phyloP scores from a whole-genome alignment of 75 land plant genomes.

The Cryptomeria japonica region DNA sequence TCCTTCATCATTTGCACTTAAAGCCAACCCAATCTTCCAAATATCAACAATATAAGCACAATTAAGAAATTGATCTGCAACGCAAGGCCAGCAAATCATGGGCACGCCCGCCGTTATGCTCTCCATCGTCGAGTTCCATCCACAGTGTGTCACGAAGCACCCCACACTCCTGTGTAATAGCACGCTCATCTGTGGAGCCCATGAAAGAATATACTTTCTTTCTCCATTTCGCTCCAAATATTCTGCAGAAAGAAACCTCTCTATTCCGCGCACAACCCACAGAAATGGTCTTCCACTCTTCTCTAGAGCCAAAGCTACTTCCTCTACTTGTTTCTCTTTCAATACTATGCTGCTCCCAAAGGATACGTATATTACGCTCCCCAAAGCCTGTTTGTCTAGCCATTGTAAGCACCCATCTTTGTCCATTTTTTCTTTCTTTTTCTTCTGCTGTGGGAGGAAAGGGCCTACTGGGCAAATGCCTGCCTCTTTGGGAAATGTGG shows the following conservation, averaged over 20 bases:
- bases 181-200: constrained; percentile 26
- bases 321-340: not conserved
- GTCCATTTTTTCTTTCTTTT: not conserved
- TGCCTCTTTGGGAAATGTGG: not conserved
- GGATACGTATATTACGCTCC: constrained; percentile 12
- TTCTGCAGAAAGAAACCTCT: not conserved
- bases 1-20: not conserved
- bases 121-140: constrained; percentile 20
- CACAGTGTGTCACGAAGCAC: constrained; percentile 18
- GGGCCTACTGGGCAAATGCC: constrained; percentile 2
- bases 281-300: not conserved
- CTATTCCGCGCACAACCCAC: constrained; percentile 10
- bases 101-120: constrained; percentile 24
- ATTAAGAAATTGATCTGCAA: constrained; percentile 28
- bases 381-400: not conserved
- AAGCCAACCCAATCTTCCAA: constrained; percentile 27
- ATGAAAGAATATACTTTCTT: not conserved
- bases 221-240: not conserved
- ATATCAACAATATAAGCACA: constrained; percentile 11
- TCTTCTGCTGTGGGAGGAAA: not conserved
- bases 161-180: constrained; percentile 24
- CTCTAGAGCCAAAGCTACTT: constrained; percentile 2
- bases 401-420: constrained; percentile 6
- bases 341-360: constrained; percentile 11
- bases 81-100: constrained; percentile 34